These are phyloP conservation scores for Paradendryphiella salina DNA, from an alignment of 2,329 filamentous ascomycete genomes.

Conservation along the genomic window DNA sequence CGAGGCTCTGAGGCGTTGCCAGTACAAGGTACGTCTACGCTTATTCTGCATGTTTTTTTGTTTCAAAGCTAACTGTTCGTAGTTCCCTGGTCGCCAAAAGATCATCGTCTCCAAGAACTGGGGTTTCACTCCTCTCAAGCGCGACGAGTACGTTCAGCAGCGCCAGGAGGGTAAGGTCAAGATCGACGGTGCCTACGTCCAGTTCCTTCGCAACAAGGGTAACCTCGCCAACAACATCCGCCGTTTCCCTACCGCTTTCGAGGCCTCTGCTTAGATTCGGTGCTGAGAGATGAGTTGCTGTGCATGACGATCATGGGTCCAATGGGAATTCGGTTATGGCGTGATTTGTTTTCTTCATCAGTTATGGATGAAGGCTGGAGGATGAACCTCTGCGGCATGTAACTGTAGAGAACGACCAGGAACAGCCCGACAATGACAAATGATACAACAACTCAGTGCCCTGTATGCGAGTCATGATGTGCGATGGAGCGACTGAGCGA, in stretches of 20 bases:
- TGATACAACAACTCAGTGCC: constrained; percentile 25
- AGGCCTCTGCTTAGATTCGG: constrained; percentile 41
- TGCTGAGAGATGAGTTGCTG: constrained; percentile 24
- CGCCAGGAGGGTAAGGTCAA: constrained; percentile 92
- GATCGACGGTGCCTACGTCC: constrained; percentile 98
- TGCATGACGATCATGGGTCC: constrained; percentile 38
- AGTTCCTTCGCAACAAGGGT: constrained; percentile 97
- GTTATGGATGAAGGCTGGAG: constrained; percentile 42
- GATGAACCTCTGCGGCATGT: constrained; percentile 27
- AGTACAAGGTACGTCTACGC: constrained; percentile 74
- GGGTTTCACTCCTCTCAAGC: constrained; percentile 98
- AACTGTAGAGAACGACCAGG: constrained; percentile 37
- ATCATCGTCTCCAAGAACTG: constrained; percentile 99
- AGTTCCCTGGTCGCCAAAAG: constrained; percentile 99
- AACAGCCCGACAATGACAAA: constrained; percentile 42
- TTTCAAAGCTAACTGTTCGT: constrained; percentile 1
- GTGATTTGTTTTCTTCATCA: constrained; percentile 43
- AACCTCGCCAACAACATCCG: constrained; percentile 82
- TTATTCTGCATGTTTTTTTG: neutral
- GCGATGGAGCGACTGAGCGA: neutral
- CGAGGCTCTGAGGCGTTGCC: constrained; percentile 97
- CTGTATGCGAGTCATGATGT: neutral
- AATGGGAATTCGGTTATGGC: constrained; percentile 46
- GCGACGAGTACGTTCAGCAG: constrained; percentile 96
- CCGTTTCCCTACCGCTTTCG: constrained; percentile 93